phyloP scores from a whole-genome alignment of 2,329 filamentous ascomycete genomes.

The Harringtonia lauricola region DNA sequence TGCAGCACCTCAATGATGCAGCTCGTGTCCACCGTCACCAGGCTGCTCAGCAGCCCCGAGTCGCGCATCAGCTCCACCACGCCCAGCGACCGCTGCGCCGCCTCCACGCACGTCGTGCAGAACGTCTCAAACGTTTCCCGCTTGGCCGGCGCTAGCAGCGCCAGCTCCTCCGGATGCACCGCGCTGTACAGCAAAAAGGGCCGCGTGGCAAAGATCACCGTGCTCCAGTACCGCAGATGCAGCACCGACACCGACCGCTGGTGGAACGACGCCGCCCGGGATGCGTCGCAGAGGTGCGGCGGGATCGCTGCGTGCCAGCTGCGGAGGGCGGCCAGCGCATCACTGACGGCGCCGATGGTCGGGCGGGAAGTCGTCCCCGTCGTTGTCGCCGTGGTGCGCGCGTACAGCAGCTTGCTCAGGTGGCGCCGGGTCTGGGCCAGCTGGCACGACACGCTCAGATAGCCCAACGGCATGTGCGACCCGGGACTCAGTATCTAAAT shows the following conservation, averaged over 20 bases:
- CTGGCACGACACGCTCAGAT: conserved; percentile 14
- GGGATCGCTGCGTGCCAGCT: conserved; percentile 15
- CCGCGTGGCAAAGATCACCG: conserved; percentile 13
- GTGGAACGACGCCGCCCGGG: conserved; percentile 13
- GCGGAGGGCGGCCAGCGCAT: conserved; percentile 9
- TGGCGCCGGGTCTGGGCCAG: conserved; percentile 14
- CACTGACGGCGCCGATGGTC: conserved; percentile 11
- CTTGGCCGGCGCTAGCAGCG: conserved; percentile 9
- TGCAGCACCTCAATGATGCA: conserved; percentile 15
- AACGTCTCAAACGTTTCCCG: conserved; percentile 14
- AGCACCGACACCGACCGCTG: conserved; percentile 15
- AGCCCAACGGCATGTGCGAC: conserved; percentile 17
- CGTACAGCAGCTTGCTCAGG: conserved; percentile 12
- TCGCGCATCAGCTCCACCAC: conserved; percentile 13
- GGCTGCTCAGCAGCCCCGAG: conserved; percentile 12
- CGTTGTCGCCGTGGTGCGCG: not conserved
- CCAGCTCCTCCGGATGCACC: conserved; percentile 6
- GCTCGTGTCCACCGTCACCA: conserved; percentile 14
- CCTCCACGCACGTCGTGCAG: conserved; percentile 13
- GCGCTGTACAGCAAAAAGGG: conserved; percentile 22
- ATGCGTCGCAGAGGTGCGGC: conserved; percentile 13
- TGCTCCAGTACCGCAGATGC: conserved; percentile 15
- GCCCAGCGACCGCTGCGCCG: conserved; percentile 11
- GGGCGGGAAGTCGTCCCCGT: not conserved
- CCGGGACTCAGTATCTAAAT: conserved; percentile 16